Conservation (phyloP, 2,329 filamentous ascomycete species). For the Hymenoscyphus repandus region DNA sequence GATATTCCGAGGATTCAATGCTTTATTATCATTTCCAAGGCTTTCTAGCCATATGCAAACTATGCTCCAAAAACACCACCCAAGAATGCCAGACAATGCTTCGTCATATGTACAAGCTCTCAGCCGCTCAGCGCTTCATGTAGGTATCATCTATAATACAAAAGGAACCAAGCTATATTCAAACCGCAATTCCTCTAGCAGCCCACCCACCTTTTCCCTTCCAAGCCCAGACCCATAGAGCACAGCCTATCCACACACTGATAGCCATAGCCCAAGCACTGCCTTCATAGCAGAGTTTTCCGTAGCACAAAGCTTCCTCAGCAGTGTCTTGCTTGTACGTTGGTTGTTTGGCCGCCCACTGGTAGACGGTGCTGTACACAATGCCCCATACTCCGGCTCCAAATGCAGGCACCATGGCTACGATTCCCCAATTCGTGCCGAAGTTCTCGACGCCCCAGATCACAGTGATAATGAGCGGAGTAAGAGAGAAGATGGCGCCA, state of each 20-base stretch:
- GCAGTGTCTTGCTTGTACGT: conserved; percentile 35
- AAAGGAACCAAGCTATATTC: not conserved
- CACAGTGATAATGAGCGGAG: conserved; percentile 89
- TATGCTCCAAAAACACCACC: not conserved
- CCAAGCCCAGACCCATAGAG: conserved; percentile 70
- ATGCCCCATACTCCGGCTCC: conserved; percentile 88
- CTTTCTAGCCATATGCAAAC: not conserved
- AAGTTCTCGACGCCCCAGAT: conserved; percentile 99
- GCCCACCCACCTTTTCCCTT: conserved; percentile 72
- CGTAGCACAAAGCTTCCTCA: conserved; percentile 67
- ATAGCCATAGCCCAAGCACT: conserved; percentile 84
- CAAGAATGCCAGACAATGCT: too few relatives aligned
- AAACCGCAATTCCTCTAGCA: conserved; percentile 67
- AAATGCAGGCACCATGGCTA: conserved; percentile 83
- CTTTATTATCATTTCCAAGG: not conserved
- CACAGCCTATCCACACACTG: conserved; percentile 73
- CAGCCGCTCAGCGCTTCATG: not conserved
- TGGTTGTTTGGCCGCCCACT: conserved; percentile 52
- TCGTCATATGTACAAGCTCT: not conserved
- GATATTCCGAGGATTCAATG: not conserved
- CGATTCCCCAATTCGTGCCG: conserved; percentile 94
- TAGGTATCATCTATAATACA: conserved; percentile 1
- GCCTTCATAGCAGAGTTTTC: conserved; percentile 70
- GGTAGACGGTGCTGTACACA: conserved; percentile 79
- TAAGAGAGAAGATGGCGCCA: conserved; percentile 82